Evolutionary conservation across 441 rosid genomes (phyloP).

Genomic region (Gossypium trilobum): DNA sequence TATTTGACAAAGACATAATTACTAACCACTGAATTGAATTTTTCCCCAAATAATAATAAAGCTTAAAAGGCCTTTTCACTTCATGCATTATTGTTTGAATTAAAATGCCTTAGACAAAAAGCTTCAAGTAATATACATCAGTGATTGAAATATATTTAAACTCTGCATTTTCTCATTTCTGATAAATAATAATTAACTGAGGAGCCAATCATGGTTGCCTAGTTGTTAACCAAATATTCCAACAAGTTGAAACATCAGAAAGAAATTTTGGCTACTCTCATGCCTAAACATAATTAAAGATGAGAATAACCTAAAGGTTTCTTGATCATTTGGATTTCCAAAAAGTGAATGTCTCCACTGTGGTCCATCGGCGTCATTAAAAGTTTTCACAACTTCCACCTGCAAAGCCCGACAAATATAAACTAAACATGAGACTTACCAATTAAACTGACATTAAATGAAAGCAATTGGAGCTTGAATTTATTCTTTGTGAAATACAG

Average conservation of each 20-base stretch:
- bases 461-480: background rate
- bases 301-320: slow-evolving; percentile 73
- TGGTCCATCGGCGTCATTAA: slow-evolving; percentile 68
- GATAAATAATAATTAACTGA: background rate
- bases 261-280: background rate
- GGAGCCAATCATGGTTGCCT: background rate
- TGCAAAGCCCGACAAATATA: slow-evolving; percentile 19
- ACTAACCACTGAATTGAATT: background rate
- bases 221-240: background rate
- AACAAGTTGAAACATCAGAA: background rate
- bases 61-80: background rate
- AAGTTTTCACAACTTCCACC: slow-evolving; percentile 88
- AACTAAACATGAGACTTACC: slow-evolving; percentile 1
- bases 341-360: slow-evolving; percentile 90
- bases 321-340: slow-evolving; percentile 91
- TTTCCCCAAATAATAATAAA: background rate
- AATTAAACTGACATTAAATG: background rate
- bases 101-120: background rate
- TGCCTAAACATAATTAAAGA: background rate
- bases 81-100: background rate
- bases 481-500: background rate
- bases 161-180: slow-evolving; percentile 1
- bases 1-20: background rate
- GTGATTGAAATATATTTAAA: slow-evolving; percentile 4
- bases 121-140: background rate